Evolutionary conservation across 257 asterid species (phyloP).

Genomic region (Solanum megistacrolobum): DNA sequence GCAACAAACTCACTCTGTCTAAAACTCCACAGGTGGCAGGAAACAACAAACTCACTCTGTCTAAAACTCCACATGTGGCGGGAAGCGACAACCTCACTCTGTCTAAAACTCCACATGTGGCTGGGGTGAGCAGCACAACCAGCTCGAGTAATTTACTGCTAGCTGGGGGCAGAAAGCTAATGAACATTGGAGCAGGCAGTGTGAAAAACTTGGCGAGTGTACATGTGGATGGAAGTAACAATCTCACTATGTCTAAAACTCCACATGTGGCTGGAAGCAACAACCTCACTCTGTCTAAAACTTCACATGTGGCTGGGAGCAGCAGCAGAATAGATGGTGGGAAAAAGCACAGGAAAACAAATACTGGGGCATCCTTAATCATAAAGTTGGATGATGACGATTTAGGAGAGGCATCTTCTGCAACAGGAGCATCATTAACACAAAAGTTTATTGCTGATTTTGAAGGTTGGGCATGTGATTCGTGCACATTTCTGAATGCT

Average conservation of each 20-base stretch:
- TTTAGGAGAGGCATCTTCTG: not conserved
- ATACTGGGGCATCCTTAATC: not conserved
- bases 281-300: not conserved
- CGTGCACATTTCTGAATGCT: conserved; percentile 4
- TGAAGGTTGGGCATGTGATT: conserved; percentile 3
- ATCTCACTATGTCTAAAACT: not conserved
- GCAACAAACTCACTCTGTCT: not conserved
- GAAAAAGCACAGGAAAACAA: not conserved
- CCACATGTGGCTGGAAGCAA: not conserved
- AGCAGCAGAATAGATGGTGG: not conserved
- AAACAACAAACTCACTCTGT: not conserved
- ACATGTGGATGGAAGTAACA: not conserved
- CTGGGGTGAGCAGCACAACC: not conserved
- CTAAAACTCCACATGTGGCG: not conserved
- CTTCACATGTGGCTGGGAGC: not conserved
- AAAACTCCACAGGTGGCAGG: not conserved
- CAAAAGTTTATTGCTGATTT: not conserved
- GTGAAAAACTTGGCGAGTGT: not conserved
- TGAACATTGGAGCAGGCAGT: not conserved
- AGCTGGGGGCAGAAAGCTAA: not conserved
- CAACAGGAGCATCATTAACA: not conserved
- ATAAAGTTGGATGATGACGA: not conserved
- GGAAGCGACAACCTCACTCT: not conserved
- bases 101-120: not conserved
- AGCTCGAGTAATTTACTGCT: not conserved